Percentiles rank a stretch among this genome's conserved stretches.
These are phyloP conservation scores for Cystofilobasidium macerans DNA, from an alignment of 768 basidiomycete species.

Conservation along the genomic window DNA sequence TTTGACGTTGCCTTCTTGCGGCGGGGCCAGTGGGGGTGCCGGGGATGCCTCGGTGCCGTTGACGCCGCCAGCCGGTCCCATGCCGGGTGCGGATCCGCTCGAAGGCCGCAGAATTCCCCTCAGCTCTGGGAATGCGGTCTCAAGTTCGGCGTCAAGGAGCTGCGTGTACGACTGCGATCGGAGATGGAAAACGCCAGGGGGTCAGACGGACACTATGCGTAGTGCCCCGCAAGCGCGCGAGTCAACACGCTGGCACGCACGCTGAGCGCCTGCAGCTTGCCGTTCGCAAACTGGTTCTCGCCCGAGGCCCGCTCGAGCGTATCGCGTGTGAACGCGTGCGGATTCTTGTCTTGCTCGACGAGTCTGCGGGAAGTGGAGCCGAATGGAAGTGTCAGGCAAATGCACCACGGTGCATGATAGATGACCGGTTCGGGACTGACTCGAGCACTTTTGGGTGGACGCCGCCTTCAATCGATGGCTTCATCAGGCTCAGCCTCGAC, in stretches of 20 bases:
- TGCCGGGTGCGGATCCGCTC: too few species aligned
- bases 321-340: conserved; percentile 1
- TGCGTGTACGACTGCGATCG: background rate
- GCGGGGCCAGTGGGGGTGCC: too few species aligned
- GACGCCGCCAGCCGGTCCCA: too few species aligned
- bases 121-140: background rate
- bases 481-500: background rate
- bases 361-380: background rate
- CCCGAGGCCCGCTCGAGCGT: conserved; percentile 3
- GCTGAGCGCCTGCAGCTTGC: background rate
- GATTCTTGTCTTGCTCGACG: conserved; percentile 4
- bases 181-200: background rate
- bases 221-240: too few species aligned
- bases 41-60: too few species aligned
- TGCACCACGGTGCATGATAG: background rate
- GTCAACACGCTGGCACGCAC: background rate
- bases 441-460: background rate
- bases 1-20: too few species aligned
- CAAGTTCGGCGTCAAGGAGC: background rate
- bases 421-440: background rate
- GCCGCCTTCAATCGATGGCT: background rate
- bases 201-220: background rate
- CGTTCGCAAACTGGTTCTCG: conserved; percentile 3
- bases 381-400: background rate
- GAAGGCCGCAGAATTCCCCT: too few species aligned